A percentile compares a stretch with the other conserved stretches of the same genome.
phyloP scores from a whole-genome alignment of 2,329 filamentous ascomycete species.

The Hirsutella minnesotensis region DNA sequence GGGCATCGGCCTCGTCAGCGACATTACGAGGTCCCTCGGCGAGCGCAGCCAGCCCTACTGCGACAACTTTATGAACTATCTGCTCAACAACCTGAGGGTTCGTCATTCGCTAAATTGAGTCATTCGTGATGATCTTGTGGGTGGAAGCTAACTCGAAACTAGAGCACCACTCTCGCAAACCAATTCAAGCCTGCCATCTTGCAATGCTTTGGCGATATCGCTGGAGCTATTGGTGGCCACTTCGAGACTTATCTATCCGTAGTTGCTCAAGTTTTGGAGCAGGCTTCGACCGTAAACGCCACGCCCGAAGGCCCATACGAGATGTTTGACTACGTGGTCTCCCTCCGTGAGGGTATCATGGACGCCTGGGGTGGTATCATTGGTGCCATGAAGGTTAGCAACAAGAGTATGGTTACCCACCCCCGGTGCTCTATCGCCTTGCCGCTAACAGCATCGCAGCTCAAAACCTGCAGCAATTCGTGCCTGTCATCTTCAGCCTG shows the following conservation, averaged over 20 bases:
- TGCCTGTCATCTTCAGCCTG: constrained; percentile 78
- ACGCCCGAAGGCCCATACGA: constrained; percentile 76
- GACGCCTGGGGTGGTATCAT: constrained; percentile 98
- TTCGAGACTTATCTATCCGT: constrained; percentile 91
- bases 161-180: constrained; percentile 79
- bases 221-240: constrained; percentile 78
- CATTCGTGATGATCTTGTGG: too few relatives aligned
- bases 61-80: constrained; percentile 95
- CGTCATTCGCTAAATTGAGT: constrained; percentile 16
- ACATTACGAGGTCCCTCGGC: constrained; percentile 85
- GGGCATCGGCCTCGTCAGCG: constrained; percentile 93
- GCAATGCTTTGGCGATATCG: constrained; percentile 96
- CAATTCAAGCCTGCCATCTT: constrained; percentile 97
- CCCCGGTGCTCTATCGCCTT: too few relatives aligned
- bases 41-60: constrained; percentile 89
- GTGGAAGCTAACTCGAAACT: constrained; percentile 5
- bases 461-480: constrained; percentile 60
- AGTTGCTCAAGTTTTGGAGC: constrained; percentile 86
- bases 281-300: constrained; percentile 74
- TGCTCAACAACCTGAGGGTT: constrained; percentile 82
- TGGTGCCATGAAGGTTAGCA: constrained; percentile 76
- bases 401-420: constrained; percentile 50
- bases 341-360: constrained; percentile 93
- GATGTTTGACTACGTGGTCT: constrained; percentile 94
- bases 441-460: constrained; percentile 30